phyloP scores from a whole-genome alignment of 2,329 filamentous ascomycete species.

The Coniochaeta sp. region DNA sequence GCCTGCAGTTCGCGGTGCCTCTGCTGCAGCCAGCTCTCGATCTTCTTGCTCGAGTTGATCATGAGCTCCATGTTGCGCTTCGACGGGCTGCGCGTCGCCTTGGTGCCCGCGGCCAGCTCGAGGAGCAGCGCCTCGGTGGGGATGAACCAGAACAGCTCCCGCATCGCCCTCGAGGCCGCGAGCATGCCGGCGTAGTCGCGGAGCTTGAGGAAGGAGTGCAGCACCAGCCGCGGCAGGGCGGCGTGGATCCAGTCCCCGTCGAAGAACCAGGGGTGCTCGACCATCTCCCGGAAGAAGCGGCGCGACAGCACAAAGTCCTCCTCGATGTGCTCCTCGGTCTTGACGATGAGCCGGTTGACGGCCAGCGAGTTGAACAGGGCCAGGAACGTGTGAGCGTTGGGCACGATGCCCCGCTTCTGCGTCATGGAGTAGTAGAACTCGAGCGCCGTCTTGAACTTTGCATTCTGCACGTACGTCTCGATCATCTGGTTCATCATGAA shows the following conservation, averaged over 20 bases:
- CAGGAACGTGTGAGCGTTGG: slow-evolving; percentile 63
- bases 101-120: slow-evolving; percentile 22
- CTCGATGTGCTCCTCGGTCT: slow-evolving; percentile 9
- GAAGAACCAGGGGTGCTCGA: slow-evolving; percentile 16
- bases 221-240: slow-evolving; percentile 21
- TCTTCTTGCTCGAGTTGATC: slow-evolving; percentile 16
- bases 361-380: slow-evolving; percentile 56
- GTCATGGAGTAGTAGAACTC: slow-evolving; percentile 49
- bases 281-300: slow-evolving; percentile 22
- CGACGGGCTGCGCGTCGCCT: slow-evolving; percentile 13
- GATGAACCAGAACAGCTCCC: slow-evolving; percentile 18
- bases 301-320: slow-evolving; percentile 13
- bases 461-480: slow-evolving; percentile 55
- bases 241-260: slow-evolving; percentile 17
- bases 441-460: slow-evolving; percentile 46
- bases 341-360: slow-evolving; percentile 37
- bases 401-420: slow-evolving; percentile 38
- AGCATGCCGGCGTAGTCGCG: slow-evolving; percentile 39
- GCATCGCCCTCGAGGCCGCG: slow-evolving; percentile 28
- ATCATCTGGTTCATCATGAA: slow-evolving; percentile 78
- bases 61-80: slow-evolving; percentile 17
- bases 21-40: slow-evolving; percentile 15
- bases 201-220: slow-evolving; percentile 33
- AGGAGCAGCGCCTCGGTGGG: slow-evolving; percentile 22
- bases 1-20: slow-evolving; percentile 9